Conservation (phyloP, 768 basidiomycete species). For the Suillus ampliporus region DNA sequence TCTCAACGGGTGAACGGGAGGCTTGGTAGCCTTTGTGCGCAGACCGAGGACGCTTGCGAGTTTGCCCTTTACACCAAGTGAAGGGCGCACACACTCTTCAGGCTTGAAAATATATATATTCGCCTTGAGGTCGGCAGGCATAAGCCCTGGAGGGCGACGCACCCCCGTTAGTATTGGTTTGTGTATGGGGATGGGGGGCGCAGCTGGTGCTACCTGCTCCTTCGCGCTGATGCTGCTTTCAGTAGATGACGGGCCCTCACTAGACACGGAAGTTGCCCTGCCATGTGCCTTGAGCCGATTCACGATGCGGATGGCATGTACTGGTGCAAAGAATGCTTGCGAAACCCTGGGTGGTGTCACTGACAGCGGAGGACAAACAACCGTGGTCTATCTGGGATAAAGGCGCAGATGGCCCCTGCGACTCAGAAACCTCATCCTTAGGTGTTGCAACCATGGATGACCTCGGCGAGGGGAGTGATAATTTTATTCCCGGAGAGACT, state of each 20-base stretch:
- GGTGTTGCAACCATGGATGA: not conserved
- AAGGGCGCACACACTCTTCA: not conserved
- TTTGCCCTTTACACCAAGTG: conserved; percentile 14
- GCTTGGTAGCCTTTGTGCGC: conserved; percentile 4
- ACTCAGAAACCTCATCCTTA: not conserved
- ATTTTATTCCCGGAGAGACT: conserved; percentile 8
- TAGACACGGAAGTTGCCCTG: conserved; percentile 23
- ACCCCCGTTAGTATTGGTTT: conserved; percentile 29
- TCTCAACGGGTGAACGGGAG: not conserved
- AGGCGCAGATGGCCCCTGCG: not conserved
- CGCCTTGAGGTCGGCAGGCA: not conserved
- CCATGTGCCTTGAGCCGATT: conserved; percentile 33
- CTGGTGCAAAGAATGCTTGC: conserved; percentile 16
- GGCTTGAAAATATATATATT: conserved; percentile 1
- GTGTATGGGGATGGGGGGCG: conserved; percentile 10
- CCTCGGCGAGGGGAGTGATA: not conserved
- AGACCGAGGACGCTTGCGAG: conserved; percentile 16
- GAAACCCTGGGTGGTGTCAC: conserved; percentile 7
- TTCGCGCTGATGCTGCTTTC: conserved; percentile 12
- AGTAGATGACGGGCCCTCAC: conserved; percentile 12
- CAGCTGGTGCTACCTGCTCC: not conserved
- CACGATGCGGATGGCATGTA: conserved; percentile 35
- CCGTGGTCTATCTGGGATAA: no score
- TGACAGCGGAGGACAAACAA: no score
- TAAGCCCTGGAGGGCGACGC: conserved; percentile 30